Base-by-base conservation (phyloP, 495 filamentous ascomycete species). In the Trichoderma gamsii region DNA sequence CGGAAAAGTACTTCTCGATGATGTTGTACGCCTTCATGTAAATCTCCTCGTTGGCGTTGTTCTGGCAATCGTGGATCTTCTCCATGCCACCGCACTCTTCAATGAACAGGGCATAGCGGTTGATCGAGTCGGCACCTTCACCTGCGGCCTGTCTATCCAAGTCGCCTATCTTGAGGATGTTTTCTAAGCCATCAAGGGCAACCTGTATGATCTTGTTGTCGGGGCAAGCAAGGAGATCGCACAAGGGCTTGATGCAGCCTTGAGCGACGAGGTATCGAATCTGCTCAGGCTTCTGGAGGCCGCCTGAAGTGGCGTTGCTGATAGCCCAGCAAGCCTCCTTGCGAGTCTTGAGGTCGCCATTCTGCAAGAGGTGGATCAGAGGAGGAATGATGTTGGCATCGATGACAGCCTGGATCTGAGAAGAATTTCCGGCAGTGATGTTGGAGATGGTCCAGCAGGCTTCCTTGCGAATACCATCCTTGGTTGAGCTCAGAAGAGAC, bases 1-100 rank as follows among this genome's bases (percentile, higher is more conserved):
- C 96, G 1, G 93, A 97, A 86, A 99, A 99, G 85, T 99, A 98
- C 83, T 97, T 97, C 86, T 98, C 96, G 74, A 99, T 99, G 80
- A 99, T 98, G 84, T 95, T 97, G 84, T 97, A 99, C 0, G 96
- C 96, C 87, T 99, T 99, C 95, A 99, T 97, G 85, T 99, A 99
- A 73, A 99, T 99, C 81, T 99, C 96, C 81, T 98, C 96, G 81
- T 99, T 99, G 81, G 96, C 94, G 73, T 99, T 99, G 80, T 94
- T 97, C 84, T 99, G 96, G 87, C 95, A 97, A 72, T 97, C 93
- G 79, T 99, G 96, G 74, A 99, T 97, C 88, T 97, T 98, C 83
- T 97, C 93, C 96, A 99, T 99, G 71, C 96, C 96, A 71, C 92
- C 92, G 68, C 93, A 95, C 77, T 99, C 96, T 81, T 99, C 96